Conservation (phyloP, 768 basidiomycete genomes). For the Hypholoma fasciculare region DNA sequence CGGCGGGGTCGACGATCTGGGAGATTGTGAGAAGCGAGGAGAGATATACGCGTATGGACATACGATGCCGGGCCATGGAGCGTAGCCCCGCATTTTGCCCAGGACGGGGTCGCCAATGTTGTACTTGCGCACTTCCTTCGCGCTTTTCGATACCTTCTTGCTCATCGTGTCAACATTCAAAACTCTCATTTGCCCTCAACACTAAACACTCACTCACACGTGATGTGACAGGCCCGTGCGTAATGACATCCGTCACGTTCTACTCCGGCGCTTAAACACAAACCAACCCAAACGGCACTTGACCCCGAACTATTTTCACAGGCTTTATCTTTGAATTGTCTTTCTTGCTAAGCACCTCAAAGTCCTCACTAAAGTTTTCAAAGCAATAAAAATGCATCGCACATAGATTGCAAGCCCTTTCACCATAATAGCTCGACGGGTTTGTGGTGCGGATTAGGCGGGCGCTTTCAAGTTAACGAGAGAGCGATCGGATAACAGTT, state of each 20-base stretch:
- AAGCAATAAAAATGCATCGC: too few species aligned
- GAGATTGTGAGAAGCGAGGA: constrained; percentile 10
- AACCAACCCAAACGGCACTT: too few species aligned
- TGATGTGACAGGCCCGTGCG: background rate
- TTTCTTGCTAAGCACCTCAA: too few species aligned
- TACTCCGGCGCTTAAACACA: background rate
- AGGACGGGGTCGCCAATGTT: constrained; percentile 83
- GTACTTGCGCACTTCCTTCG: constrained; percentile 52
- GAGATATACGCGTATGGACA: constrained; percentile 32
- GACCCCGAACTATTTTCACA: too few species aligned
- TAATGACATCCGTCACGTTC: background rate
- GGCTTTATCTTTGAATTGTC: too few species aligned
- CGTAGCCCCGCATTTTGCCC: constrained; percentile 91
- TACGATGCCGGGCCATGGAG: constrained; percentile 95
- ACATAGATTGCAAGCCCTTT: too few species aligned
- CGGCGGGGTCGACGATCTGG: constrained; percentile 80
- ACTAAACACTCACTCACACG: background rate
- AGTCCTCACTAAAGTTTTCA: too few species aligned
- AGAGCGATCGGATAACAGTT: too few species aligned
- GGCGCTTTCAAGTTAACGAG: too few species aligned
- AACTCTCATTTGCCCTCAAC: background rate
- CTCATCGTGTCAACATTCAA: constrained; percentile 6
- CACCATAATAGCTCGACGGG: too few species aligned
- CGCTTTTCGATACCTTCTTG: constrained; percentile 3
- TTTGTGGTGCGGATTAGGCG: too few species aligned